phyloP scores from a whole-genome alignment of 2,329 filamentous ascomycete species.

The Dactylellina sp. region DNA sequence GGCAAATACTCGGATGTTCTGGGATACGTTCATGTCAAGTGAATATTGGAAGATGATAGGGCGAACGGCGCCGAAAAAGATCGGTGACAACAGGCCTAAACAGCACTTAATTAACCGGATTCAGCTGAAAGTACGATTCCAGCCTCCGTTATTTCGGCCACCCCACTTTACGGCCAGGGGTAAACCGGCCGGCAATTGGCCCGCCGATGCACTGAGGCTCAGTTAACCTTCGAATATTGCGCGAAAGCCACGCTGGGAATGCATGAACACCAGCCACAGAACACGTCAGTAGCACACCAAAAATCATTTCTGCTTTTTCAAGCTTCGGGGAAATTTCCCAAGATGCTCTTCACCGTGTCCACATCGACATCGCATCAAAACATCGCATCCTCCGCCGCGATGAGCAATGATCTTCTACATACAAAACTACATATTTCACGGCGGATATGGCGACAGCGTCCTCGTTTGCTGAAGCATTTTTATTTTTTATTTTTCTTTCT shows the following conservation, averaged over 20 bases:
- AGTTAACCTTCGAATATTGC: conserved; percentile 3
- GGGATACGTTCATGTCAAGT: conserved; percentile 36
- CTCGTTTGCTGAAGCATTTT: conserved; percentile 18
- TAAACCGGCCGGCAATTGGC: conserved; percentile 41
- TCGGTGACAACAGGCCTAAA: conserved; percentile 27
- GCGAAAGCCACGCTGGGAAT: conserved; percentile 38
- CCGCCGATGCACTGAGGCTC: conserved; percentile 49
- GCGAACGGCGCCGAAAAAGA: conserved; percentile 20
- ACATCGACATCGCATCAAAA: conserved; percentile 36
- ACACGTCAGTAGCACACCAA: conserved; percentile 56
- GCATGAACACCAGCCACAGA: conserved; percentile 42
- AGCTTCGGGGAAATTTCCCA: conserved; percentile 11
- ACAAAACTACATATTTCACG: not conserved
- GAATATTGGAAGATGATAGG: conserved; percentile 45
- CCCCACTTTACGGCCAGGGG: conserved; percentile 43
- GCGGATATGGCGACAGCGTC: conserved; percentile 8
- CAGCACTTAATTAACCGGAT: conserved; percentile 57
- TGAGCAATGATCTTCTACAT: conserved; percentile 32
- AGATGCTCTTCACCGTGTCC: conserved; percentile 12
- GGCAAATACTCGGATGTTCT: conserved; percentile 18
- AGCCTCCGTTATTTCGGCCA: conserved; percentile 55
- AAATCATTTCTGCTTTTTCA: not conserved
- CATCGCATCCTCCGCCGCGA: conserved; percentile 35
- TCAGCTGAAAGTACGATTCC: conserved; percentile 55
- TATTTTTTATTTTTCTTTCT: conserved; percentile 2